phyloP scores from a whole-genome alignment of 2,329 filamentous ascomycete genomes.

The Aureobasidium sp. region DNA sequence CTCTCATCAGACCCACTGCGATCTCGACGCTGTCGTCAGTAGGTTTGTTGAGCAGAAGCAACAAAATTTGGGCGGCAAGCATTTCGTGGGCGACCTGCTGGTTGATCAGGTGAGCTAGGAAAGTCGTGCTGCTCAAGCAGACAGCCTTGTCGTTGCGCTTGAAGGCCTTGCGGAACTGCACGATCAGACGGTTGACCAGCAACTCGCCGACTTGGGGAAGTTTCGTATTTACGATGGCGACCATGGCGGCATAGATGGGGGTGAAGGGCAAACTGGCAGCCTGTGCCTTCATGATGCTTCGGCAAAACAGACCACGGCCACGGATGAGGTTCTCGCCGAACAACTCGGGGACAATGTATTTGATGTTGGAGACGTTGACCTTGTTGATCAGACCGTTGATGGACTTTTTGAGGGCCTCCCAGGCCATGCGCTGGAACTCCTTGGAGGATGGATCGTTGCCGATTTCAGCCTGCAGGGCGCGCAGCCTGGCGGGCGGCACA shows the following conservation, averaged over 20 bases:
- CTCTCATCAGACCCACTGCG: slow-evolving; percentile 84
- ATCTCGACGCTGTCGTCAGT: slow-evolving; percentile 98
- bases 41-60: slow-evolving; percentile 88
- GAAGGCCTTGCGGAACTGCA: slow-evolving; percentile 93
- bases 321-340: slow-evolving; percentile 92
- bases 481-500: slow-evolving; percentile 83
- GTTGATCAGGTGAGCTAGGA: slow-evolving; percentile 91
- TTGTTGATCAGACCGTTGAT: slow-evolving; percentile 99
- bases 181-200: slow-evolving; percentile 72
- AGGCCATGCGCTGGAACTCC: slow-evolving; percentile 98
- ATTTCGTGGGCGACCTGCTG: slow-evolving; percentile 94
- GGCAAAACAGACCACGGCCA: slow-evolving; percentile 85
- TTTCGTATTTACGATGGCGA: slow-evolving; percentile 95
- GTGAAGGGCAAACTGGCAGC: slow-evolving; percentile 93
- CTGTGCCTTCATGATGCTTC: slow-evolving; percentile 97
- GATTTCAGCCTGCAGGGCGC: slow-evolving; percentile 91
- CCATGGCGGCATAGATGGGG: slow-evolving; percentile 92
- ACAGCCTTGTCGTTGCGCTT: slow-evolving; percentile 96
- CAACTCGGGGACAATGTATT: slow-evolving; percentile 90
- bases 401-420: slow-evolving; percentile 97
- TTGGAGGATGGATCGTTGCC: slow-evolving; percentile 84
- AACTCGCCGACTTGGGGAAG: slow-evolving; percentile 90
- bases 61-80: slow-evolving; percentile 82
- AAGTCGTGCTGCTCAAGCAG: slow-evolving; percentile 85
- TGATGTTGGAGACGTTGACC: slow-evolving; percentile 97